A percentile compares a stretch with the other conserved stretches of the same genome.
Conservation (phyloP, 768 basidiomycete species). For the Pilatotrama ljubarskyi region DNA sequence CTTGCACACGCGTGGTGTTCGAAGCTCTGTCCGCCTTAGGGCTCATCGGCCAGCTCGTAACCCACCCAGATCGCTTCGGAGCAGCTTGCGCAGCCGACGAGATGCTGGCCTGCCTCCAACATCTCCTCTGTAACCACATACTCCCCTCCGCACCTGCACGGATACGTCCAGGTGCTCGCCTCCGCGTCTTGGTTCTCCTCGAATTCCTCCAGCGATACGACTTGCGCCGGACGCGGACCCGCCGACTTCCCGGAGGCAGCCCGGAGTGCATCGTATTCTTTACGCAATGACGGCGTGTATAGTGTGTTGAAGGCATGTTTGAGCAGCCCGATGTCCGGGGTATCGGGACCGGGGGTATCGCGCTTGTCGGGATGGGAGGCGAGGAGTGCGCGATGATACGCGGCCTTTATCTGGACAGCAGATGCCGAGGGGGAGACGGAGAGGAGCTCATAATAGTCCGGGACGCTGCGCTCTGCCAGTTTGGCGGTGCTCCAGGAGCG, state of each 20-base stretch:
- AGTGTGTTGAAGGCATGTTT: conserved; percentile 70
- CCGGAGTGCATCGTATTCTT: conserved; percentile 47
- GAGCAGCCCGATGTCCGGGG: conserved; percentile 54
- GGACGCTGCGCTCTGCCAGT: conserved; percentile 21
- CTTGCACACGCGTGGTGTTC: too few relatives aligned
- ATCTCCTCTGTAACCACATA: conserved; percentile 59
- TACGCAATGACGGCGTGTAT: conserved; percentile 48
- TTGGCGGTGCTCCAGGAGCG: conserved; percentile 4
- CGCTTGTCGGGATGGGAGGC: conserved; percentile 65
- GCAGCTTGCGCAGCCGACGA: conserved; percentile 71
- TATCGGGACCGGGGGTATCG: neutral
- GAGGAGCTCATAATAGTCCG: conserved; percentile 64
- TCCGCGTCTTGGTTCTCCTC: conserved; percentile 36
- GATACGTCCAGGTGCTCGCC: conserved; percentile 49
- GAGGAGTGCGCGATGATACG: conserved; percentile 68
- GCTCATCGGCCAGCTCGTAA: conserved; percentile 51
- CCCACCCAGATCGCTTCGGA: conserved; percentile 89
- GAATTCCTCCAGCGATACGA: conserved; percentile 80
- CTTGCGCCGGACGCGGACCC: conserved; percentile 69
- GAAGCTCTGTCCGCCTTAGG: neutral
- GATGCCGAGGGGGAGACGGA: conserved; percentile 51
- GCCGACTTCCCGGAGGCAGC: conserved; percentile 9
- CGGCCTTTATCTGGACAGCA: conserved; percentile 58
- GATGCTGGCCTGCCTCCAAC: conserved; percentile 71
- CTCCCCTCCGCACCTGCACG: conserved; percentile 72